Evolutionary conservation across 129 eudicot species (phyloP), one percentile per base, ranked within the genome.

Genomic region (Centrapalus pauciflorus): DNA sequence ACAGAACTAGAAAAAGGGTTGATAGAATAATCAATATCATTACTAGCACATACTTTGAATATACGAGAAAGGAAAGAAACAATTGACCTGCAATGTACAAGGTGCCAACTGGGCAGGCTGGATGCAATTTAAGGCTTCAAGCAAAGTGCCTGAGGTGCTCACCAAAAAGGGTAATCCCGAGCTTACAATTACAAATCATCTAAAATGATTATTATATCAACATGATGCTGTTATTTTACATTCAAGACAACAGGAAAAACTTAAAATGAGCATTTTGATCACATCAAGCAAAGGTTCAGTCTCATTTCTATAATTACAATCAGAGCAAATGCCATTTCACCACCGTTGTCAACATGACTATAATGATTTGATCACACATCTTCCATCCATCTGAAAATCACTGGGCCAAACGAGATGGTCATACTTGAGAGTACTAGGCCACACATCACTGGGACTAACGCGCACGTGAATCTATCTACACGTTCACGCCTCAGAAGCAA

Each of bases 401-500:
- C 41, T 40, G 52, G 61, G 38, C n/a, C 33, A 52, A 46, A 55
- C 17, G 55, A 24, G 63, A 37, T 34, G 34, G 28, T 35, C 37
- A 27, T 37, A n/a, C n/a, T 57, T 28, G 68, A 43, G 56, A 57
- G 7, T 46, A 48, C 55, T 49, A 20, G 62, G 63, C 28, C 69
- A 58, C 23, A 11, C 23, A 54, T 60, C 49, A 75, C 45, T 48
- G 55, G 40, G 21, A 55, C 21, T 33, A 27, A 38, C 38, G 21
- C 26, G 56, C 40, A 59, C 11, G 20, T 27, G 23, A 61, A 29
- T 67, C 20, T 73, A 66, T 63, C 62, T 21, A 17, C 48, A 71
- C 27, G 25, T 32, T 82, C 72, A 88, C 17, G 51, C 28, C 29
- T 75, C 65, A 37, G 69, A 67, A 55, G 79, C 69, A 62, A 85